Evolutionary conservation across 2,329 filamentous ascomycete genomes (phyloP).

Genomic region (Verticillium tricorpus): DNA sequence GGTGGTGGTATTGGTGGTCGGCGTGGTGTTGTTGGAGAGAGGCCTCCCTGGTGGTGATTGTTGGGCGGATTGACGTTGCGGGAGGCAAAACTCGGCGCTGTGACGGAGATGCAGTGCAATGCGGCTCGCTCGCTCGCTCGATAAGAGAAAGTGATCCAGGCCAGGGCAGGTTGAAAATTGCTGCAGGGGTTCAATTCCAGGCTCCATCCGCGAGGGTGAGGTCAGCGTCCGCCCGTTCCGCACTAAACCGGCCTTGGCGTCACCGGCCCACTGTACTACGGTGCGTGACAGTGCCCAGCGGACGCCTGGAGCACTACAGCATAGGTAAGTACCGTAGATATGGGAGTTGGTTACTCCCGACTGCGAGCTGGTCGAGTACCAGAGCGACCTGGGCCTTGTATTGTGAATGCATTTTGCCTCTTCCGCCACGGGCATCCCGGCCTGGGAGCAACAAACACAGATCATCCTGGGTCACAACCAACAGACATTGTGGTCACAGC

Average conservation of each 20-base stretch:
- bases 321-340: too few species aligned
- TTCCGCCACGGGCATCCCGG: too few species aligned
- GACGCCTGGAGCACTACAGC: too few species aligned
- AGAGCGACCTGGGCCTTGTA: too few species aligned
- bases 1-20: neutral
- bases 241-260: neutral
- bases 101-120: neutral
- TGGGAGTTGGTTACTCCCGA: conserved; percentile 6
- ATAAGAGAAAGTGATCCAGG: neutral
- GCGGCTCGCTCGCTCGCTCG: neutral
- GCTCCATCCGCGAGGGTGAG: neutral
- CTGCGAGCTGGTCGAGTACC: too few species aligned
- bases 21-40: neutral
- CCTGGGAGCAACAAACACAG: too few species aligned
- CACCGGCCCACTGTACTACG: neutral
- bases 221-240: neutral
- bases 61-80: neutral
- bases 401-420: too few species aligned
- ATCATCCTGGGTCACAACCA: too few species aligned
- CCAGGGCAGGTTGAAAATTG: conserved; percentile 1
- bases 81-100: neutral
- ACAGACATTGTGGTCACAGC: too few species aligned
- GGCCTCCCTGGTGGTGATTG: conserved; percentile 1
- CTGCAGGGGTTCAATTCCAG: conserved; percentile 2
- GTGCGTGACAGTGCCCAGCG: neutral